Conservation (phyloP, 2,329 filamentous ascomycete genomes). For the Hypocreales sp. region DNA sequence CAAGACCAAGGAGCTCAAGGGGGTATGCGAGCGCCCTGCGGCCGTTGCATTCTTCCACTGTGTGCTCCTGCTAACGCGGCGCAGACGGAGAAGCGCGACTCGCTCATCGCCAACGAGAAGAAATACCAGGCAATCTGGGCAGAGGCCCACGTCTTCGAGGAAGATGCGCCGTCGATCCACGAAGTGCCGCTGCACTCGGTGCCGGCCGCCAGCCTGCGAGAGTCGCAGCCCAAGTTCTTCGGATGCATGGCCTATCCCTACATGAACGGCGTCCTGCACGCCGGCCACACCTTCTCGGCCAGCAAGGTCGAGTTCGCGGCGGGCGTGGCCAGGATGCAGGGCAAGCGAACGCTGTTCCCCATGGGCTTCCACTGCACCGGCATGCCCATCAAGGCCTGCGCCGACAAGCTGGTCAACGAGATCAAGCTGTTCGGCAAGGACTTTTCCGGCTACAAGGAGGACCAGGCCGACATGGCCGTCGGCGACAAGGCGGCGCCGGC, state of each 20-base stretch:
- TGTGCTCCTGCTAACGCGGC: background rate
- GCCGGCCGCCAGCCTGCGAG: constrained; percentile 57
- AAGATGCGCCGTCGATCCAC: constrained; percentile 63
- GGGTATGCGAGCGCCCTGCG: constrained; percentile 21
- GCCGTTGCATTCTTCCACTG: background rate
- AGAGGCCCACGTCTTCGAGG: constrained; percentile 53
- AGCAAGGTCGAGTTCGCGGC: constrained; percentile 87
- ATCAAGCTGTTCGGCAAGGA: constrained; percentile 76
- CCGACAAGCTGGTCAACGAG: constrained; percentile 86
- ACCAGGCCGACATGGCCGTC: constrained; percentile 21
- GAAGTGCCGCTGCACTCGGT: constrained; percentile 67
- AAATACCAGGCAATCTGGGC: constrained; percentile 66
- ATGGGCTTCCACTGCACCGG: constrained; percentile 88
- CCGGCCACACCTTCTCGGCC: constrained; percentile 82
- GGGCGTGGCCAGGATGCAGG: constrained; percentile 79
- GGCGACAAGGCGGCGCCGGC: constrained; percentile 33
- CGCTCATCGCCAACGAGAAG: constrained; percentile 70
- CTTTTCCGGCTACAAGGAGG: constrained; percentile 63
- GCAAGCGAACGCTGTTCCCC: constrained; percentile 75
- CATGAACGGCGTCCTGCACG: constrained; percentile 81
- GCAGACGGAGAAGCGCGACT: constrained; percentile 76
- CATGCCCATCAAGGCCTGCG: constrained; percentile 95
- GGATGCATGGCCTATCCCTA: constrained; percentile 43
- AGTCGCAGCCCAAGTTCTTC: constrained; percentile 82
- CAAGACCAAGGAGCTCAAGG: constrained; percentile 46